A percentile compares a stretch with the other conserved stretches of the same genome.
These are phyloP conservation scores for Ceratocystis harringtonii DNA, from an alignment of 2,329 filamentous ascomycete genomes.

Conservation along the genomic window DNA sequence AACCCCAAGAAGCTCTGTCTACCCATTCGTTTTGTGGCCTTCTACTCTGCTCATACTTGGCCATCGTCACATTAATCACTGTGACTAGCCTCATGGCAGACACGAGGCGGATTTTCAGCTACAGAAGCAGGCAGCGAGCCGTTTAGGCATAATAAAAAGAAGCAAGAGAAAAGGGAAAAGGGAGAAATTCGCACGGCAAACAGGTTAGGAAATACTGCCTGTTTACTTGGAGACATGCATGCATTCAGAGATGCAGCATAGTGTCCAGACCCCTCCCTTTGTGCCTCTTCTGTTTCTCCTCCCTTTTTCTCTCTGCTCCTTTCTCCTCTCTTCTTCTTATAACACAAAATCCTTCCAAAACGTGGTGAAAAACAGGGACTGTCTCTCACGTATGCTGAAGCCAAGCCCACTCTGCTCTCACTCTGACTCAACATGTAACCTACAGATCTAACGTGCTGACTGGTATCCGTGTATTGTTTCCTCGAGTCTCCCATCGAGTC, in stretches of 20 bases:
- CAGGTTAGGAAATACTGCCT: background rate
- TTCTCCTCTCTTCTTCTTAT: background rate
- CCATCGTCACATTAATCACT: background rate
- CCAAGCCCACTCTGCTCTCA: background rate
- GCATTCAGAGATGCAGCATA: background rate
- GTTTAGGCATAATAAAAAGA: background rate
- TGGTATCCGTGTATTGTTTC: too few species aligned
- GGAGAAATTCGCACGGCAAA: background rate
- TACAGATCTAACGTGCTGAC: too few species aligned
- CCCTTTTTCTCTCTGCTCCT: background rate
- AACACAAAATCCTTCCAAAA: slow-evolving; percentile 2
- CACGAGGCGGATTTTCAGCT: slow-evolving; percentile 1
- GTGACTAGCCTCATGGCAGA: slow-evolving; percentile 1
- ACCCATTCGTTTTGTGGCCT: background rate
- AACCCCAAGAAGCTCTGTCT: too few species aligned
- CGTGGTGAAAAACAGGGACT: slow-evolving; percentile 1
- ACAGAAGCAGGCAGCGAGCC: too few species aligned
- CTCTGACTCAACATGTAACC: too few species aligned
- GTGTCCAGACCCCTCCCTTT: background rate
- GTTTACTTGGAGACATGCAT: background rate
- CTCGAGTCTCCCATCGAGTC: too few species aligned
- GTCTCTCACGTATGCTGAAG: background rate
- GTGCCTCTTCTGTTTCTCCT: background rate
- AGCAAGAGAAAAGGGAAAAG: background rate
- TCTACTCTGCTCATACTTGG: background rate